Evolutionary conservation across 768 basidiomycete genomes (phyloP), one percentile per base, ranked within the genome.

Genomic region (Lactarius trivialis): DNA sequence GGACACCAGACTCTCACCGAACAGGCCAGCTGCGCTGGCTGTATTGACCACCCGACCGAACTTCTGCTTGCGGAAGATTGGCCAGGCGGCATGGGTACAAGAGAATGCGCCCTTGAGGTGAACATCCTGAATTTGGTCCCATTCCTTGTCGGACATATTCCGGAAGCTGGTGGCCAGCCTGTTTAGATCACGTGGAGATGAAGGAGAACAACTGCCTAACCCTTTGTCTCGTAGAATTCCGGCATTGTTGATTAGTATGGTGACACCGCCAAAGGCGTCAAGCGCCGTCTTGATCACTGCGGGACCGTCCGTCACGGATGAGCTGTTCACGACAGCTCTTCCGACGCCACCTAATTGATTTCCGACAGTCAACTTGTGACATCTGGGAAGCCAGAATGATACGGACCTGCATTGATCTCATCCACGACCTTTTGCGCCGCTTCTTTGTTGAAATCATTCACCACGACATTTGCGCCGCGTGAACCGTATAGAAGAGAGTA

Each of bases 121-220:
- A 15, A 98, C 94, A 26, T 88, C 83, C 55, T 84, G 82, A 58
- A 98, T 81, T 64, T 91, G 85, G 68, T 97, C 94, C 82, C 90
- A 96, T 69, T 98, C 95, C 70, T 86, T 82, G 73, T 98, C 95
- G 0, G 91, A 79, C 93, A 99, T 97, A 75, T 94, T 97, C 81
- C 92, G 96, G 81, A 99, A 94, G 21, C 91, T 93, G 66, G 21
- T 30, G 19, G 21, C 17, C 39, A 36, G 12, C 12, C 7, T 28
- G 14, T 49, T 60, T 30, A 65, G 57, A 45, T 24, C 9, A 4
- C 17, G 41, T 32, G 21, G 21, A 51, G 51, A 55, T n/a, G n/a
- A 32, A 24, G 51, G 30, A 49, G 34, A n/a, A 36, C 5, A 37
- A 17, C 21, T n/a, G 41, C 70, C 79, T 43, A 55, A 89, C 89